A percentile compares a stretch with the other conserved stretches of the same genome.
Conservation (phyloP, 108 stramenopile species). For the Cylindrotheca closterium region DNA sequence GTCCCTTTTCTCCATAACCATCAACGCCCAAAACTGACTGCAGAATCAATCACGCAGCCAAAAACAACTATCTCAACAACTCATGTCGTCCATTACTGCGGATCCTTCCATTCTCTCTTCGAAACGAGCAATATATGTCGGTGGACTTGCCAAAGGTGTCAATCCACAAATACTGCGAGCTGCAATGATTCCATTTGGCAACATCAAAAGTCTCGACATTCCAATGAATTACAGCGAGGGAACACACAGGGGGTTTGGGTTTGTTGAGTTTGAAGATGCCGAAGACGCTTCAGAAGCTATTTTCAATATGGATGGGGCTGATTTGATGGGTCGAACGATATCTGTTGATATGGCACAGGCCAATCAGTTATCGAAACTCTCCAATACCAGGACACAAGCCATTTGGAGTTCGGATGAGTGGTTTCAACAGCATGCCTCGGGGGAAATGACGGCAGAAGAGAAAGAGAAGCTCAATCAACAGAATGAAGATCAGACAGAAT, state of each 20-base stretch:
- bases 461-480: conserved; percentile 9
- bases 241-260: conserved; percentile 87
- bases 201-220: conserved; percentile 61
- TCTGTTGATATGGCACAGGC: conserved; percentile 83
- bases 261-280: conserved; percentile 89
- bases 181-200: conserved; percentile 94
- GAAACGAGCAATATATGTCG: conserved; percentile 47
- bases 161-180: conserved; percentile 85
- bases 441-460: conserved; percentile 12
- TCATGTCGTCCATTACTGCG: conserved; percentile 6
- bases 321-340: conserved; percentile 85
- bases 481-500: conserved; percentile 10
- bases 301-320: conserved; percentile 95
- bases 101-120: conserved; percentile 27
- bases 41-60: too few species aligned
- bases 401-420: conserved; percentile 87
- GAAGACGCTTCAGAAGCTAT: conserved; percentile 88
- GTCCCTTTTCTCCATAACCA: too few species aligned
- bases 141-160: conserved; percentile 87
- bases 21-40: too few species aligned
- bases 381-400: conserved; percentile 70
- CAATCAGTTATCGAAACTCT: conserved; percentile 56
- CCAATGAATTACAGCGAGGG: conserved; percentile 82
- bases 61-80: not conserved
- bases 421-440: conserved; percentile 43